These are phyloP conservation scores for Kazachstania sp. DNA, from an alignment of 1,139 yeast species.

Conservation along the genomic window DNA sequence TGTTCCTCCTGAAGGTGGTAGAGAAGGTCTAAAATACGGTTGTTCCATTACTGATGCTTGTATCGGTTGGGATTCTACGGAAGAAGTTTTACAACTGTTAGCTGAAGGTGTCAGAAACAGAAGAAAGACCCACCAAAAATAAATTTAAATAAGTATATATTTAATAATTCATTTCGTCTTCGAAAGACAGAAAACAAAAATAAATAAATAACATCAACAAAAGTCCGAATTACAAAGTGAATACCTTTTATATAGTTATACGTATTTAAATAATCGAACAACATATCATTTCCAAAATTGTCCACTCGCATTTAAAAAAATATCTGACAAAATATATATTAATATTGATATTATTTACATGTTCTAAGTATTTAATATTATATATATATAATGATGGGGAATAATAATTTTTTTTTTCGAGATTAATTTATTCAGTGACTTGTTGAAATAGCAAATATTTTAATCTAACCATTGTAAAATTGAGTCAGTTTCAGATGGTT, in stretches of 20 bases:
- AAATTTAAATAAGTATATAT: not conserved
- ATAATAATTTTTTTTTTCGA: not conserved
- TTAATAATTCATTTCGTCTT: not conserved
- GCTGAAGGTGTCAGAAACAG: constrained; percentile 75
- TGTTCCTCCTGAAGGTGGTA: constrained; percentile 72
- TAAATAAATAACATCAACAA: too few species aligned
- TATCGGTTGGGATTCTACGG: constrained; percentile 83
- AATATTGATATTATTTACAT: too few species aligned
- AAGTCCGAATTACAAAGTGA: too few species aligned
- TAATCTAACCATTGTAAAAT: constrained; percentile 11
- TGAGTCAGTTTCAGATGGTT: not conserved
- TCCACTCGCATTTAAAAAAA: too few species aligned
- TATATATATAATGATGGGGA: not conserved
- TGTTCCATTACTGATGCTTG: constrained; percentile 96
- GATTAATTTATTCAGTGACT: not conserved
- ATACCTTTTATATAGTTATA: too few species aligned
- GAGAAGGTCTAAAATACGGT: constrained; percentile 71
- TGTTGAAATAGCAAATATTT: not conserved
- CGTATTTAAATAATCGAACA: too few species aligned
- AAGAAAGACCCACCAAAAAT: constrained; percentile 37
- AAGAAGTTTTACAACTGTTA: constrained; percentile 55
- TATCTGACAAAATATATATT: too few species aligned
- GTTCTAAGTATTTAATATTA: not conserved
- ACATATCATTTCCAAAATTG: too few species aligned
- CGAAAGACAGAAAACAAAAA: too few species aligned